A percentile compares a stretch with the other conserved stretches of the same genome.
phyloP scores from a whole-genome alignment of 164 flowering plant genomes.

The Liriodendron chinense region DNA sequence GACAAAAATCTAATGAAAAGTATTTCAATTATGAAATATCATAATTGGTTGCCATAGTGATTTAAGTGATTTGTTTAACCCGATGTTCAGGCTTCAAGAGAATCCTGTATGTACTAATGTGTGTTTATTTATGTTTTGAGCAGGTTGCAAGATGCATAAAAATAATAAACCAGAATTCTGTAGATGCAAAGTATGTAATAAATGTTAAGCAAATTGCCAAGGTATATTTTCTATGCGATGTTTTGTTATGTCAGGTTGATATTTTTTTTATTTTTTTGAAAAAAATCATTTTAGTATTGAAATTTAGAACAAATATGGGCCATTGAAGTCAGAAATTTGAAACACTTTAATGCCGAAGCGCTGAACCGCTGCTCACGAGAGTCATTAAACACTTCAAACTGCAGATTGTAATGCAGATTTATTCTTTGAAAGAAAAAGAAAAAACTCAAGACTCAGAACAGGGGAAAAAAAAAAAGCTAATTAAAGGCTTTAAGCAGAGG shows the following conservation, averaged over 20 bases:
- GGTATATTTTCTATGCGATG: no score
- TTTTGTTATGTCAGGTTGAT: no score
- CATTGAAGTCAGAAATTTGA: conserved; percentile 1
- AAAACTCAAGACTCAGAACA: background rate
- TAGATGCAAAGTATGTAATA: no score
- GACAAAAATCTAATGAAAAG: background rate
- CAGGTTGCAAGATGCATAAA: no score
- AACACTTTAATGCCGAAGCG: background rate
- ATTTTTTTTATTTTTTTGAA: no score
- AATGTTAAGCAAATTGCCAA: no score
- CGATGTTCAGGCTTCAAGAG: conserved; percentile 59
- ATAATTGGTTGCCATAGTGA: background rate
- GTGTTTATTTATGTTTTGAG: no score
- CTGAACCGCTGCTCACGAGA: background rate
- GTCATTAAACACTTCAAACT: background rate
- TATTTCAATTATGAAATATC: background rate
- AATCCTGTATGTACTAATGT: conserved; percentile 62
- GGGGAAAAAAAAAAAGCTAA: conserved; percentile 12
- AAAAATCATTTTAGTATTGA: background rate
- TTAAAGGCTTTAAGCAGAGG: conserved; percentile 4
- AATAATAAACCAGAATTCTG: no score
- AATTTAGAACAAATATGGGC: conserved; percentile 7
- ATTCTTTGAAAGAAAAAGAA: conserved; percentile 7
- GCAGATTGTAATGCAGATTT: conserved; percentile 5
- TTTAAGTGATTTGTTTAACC: background rate